Percentiles rank a stretch among this genome's conserved stretches.
phyloP scores from a whole-genome alignment of 1,284 basidiomycete genomes.

The Cryptococcus sp. region DNA sequence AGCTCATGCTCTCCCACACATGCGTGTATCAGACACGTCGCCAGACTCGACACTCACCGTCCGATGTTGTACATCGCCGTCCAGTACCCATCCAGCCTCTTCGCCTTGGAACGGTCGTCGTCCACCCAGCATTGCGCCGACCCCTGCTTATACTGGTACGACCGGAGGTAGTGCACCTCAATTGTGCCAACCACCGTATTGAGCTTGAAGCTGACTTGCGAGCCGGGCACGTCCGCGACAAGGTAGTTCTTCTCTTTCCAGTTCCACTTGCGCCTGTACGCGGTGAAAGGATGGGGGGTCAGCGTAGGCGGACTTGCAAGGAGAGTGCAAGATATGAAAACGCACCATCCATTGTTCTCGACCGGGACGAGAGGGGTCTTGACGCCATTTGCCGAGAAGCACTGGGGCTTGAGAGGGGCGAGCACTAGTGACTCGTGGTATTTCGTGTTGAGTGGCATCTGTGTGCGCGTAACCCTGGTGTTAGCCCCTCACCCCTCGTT shows the following conservation, averaged over 20 bases:
- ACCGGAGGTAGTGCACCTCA: conserved; percentile 40
- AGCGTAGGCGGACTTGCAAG: neutral
- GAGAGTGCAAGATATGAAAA: neutral
- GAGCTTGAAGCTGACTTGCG: conserved; percentile 36
- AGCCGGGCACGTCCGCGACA: conserved; percentile 35
- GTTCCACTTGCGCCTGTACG: conserved; percentile 32
- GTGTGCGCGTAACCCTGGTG: neutral
- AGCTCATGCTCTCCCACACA: neutral
- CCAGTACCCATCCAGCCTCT: conserved; percentile 39
- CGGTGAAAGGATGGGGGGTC: neutral
- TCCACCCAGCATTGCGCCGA: conserved; percentile 42
- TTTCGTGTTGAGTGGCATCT: conserved; percentile 29
- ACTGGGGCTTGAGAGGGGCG: conserved; percentile 29
- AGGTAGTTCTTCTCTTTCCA: conserved; percentile 46
- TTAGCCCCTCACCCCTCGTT: neutral
- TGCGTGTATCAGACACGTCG: neutral
- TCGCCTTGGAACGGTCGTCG: conserved; percentile 17
- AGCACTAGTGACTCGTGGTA: conserved; percentile 21
- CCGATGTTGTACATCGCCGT: conserved; percentile 31
- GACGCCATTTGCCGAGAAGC: conserved; percentile 31
- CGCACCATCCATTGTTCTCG: conserved; percentile 37
- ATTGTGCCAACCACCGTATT: conserved; percentile 31
- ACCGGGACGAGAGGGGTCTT: conserved; percentile 29
- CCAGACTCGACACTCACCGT: conserved; percentile 17
- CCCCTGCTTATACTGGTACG: conserved; percentile 34